Conservation (phyloP, 768 basidiomycete genomes). For the Pleurotus salmoneostramineus region DNA sequence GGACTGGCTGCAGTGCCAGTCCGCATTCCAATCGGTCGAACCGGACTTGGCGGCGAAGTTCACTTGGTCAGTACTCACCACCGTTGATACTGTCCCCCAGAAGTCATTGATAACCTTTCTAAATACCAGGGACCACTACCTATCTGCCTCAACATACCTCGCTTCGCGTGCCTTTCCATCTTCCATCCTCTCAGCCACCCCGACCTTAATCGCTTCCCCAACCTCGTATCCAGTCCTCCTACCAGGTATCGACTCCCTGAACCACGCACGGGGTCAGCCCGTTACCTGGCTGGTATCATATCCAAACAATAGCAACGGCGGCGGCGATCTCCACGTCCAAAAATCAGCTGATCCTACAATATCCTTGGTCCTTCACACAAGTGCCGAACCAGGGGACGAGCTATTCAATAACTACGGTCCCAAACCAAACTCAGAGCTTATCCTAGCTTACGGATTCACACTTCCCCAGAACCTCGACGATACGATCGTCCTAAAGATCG, state of each 20-base stretch:
- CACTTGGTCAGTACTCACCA: constrained; percentile 54
- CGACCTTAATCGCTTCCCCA: constrained; percentile 46
- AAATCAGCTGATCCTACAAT: constrained; percentile 20
- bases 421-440: constrained; percentile 86
- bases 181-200: constrained; percentile 56
- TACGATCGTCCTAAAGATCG: constrained; percentile 76
- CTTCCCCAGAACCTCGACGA: constrained; percentile 80
- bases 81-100: neutral
- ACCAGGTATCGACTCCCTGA: constrained; percentile 83
- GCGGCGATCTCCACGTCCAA: neutral
- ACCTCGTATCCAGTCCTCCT: constrained; percentile 74
- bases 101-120: neutral
- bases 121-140: constrained; percentile 59
- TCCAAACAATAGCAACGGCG: constrained; percentile 21
- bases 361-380: constrained; percentile 55
- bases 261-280: constrained; percentile 76
- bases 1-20: constrained; percentile 59
- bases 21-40: constrained; percentile 30
- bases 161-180: constrained; percentile 93
- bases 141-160: constrained; percentile 70
- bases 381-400: constrained; percentile 42
- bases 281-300: constrained; percentile 76
- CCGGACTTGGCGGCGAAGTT: constrained; percentile 44
- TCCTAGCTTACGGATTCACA: constrained; percentile 91
- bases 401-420: constrained; percentile 91